Percentiles rank a stretch among this genome's conserved stretches.
These are phyloP conservation scores for Penicillium sumatraense DNA, from an alignment of 2,329 filamentous ascomycete genomes.

Conservation along the genomic window DNA sequence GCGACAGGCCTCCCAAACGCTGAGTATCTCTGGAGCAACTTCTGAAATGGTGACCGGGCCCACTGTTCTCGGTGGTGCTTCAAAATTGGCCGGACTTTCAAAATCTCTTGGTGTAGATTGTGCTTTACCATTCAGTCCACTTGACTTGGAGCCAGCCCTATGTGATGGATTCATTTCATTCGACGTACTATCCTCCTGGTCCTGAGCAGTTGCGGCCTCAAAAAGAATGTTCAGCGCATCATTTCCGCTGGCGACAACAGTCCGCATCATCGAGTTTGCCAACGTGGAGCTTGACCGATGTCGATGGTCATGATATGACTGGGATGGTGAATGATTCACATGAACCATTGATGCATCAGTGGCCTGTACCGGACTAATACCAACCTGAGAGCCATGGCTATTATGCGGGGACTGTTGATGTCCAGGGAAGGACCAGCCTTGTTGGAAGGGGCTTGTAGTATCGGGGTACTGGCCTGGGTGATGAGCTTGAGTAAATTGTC, in stretches of 20 bases:
- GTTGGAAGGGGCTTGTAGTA: conserved; percentile 21
- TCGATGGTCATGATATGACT: conserved; percentile 22
- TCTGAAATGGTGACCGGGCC: conserved; percentile 35
- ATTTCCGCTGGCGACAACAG: conserved; percentile 58
- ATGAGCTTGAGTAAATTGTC: conserved; percentile 5
- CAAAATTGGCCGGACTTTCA: conserved; percentile 24
- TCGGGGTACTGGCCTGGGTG: conserved; percentile 14
- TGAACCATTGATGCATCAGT: conserved; percentile 11
- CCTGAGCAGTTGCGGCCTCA: conserved; percentile 51
- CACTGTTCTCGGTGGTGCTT: conserved; percentile 25
- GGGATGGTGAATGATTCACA: conserved; percentile 10
- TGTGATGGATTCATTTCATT: conserved; percentile 31
- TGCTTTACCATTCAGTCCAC: conserved; percentile 10
- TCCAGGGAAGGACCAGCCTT: conserved; percentile 16
- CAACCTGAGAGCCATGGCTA: conserved; percentile 16
- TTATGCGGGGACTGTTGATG: conserved; percentile 19
- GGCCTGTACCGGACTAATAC: conserved; percentile 14
- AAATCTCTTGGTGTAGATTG: conserved; percentile 20
- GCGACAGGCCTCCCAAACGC: conserved; percentile 54
- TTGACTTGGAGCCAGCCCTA: conserved; percentile 25
- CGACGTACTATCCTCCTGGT: conserved; percentile 41
- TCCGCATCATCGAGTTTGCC: conserved; percentile 46
- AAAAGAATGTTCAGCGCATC: conserved; percentile 60
- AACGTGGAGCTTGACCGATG: conserved; percentile 36
- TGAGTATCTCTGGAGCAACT: conserved; percentile 42